Evolutionary conservation across 1,139 yeast species (phyloP).

Genomic region (Hyphopichia fennica): DNA sequence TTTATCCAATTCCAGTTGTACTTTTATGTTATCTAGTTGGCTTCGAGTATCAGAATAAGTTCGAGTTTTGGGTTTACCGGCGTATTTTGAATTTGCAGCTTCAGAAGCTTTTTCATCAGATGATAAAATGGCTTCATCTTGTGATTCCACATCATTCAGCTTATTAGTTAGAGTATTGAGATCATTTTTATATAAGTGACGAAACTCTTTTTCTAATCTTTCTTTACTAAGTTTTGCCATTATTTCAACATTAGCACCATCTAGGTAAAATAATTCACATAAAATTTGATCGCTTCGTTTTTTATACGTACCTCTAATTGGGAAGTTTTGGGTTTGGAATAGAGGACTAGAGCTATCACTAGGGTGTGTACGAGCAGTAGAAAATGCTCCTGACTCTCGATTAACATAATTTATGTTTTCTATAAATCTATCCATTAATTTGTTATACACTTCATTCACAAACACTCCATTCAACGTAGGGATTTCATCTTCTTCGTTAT

Average conservation of each 20-base stretch:
- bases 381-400: neutral
- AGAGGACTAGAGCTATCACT: neutral
- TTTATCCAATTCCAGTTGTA: constrained; percentile 14
- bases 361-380: neutral
- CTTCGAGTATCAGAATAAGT: neutral
- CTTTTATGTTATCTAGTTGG: constrained; percentile 1
- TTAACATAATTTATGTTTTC: neutral
- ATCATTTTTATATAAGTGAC: constrained; percentile 5
- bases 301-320: constrained; percentile 12
- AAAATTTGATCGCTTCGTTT: constrained; percentile 19
- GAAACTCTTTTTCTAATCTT: constrained; percentile 17
- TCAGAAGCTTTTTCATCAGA: too few relatives aligned
- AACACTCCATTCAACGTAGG: constrained; percentile 32
- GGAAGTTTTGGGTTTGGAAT: constrained; percentile 3
- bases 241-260: constrained; percentile 23
- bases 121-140: too few relatives aligned
- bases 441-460: constrained; percentile 24
- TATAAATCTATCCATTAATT: constrained; percentile 15
- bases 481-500: constrained; percentile 12
- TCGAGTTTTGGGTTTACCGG: neutral
- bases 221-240: constrained; percentile 27
- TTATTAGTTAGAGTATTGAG: neutral
- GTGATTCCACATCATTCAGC: neutral
- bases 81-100: too few relatives aligned
- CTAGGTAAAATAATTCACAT: constrained; percentile 24